Percentiles rank a stretch among this genome's conserved stretches.
Evolutionary conservation across 2,329 filamentous ascomycete genomes (phyloP).

Genomic region (Aspergillus neotritici): DNA sequence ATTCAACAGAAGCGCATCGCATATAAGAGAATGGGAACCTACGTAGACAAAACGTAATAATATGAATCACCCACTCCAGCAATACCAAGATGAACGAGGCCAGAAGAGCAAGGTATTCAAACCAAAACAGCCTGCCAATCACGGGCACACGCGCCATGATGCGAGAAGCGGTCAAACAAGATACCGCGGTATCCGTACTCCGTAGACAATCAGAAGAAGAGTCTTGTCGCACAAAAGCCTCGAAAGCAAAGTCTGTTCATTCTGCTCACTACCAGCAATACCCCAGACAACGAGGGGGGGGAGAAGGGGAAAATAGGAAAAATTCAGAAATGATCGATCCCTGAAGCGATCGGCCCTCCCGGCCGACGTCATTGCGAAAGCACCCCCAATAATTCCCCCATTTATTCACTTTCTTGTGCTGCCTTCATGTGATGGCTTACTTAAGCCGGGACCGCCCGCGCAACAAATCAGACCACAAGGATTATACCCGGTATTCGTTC

Average conservation of each 20-base stretch:
- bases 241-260: no score
- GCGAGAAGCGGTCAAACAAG: neutral
- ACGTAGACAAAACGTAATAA: constrained; percentile 86
- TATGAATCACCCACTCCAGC: constrained; percentile 74
- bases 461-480: no score
- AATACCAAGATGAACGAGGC: constrained; percentile 77
- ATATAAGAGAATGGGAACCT: constrained; percentile 40
- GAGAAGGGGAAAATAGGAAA: no score
- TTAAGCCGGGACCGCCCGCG: constrained; percentile 21
- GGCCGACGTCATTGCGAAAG: constrained; percentile 7
- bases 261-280: no score
- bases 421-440: constrained; percentile 26
- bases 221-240: no score
- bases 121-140: constrained; percentile 56
- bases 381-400: neutral
- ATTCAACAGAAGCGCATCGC: neutral
- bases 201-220: no score
- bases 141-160: constrained; percentile 57
- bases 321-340: no score
- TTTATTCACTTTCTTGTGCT: neutral
- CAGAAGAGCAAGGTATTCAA: constrained; percentile 81
- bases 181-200: no score
- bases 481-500: no score
- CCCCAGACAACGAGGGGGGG: no score
- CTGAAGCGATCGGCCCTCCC: no score